Percentiles rank a stretch among this genome's conserved stretches.
These are phyloP conservation scores for Solanum piurae DNA, from an alignment of 257 asterid genomes.

Conservation along the genomic window DNA sequence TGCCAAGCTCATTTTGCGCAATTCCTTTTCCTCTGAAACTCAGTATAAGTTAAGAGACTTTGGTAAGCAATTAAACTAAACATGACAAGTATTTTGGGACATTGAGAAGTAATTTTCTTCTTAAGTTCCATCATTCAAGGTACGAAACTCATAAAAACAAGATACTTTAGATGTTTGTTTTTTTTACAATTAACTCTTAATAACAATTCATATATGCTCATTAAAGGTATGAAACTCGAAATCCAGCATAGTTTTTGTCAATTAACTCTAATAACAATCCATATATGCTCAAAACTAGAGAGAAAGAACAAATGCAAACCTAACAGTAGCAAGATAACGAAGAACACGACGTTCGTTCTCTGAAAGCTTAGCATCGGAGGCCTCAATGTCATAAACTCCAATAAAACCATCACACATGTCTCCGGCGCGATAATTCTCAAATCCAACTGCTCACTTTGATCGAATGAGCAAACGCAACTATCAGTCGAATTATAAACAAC, in stretches of 20 bases:
- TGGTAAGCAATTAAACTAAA: neutral
- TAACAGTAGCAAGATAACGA: conserved; percentile 63
- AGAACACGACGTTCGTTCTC: conserved; percentile 45
- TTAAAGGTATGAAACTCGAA: neutral
- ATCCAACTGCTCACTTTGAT: conserved; percentile 43
- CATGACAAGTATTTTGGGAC: neutral
- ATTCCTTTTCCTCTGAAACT: conserved; percentile 61
- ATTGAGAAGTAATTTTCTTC: neutral
- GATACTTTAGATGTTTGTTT: neutral
- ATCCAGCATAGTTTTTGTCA: neutral
- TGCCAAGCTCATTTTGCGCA: conserved; percentile 72
- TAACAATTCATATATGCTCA: neutral
- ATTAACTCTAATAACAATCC: neutral
- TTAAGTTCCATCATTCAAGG: no score
- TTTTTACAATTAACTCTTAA: neutral
- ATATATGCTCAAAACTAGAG: neutral
- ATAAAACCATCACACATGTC: conserved; percentile 56
- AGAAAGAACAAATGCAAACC: conserved; percentile 18
- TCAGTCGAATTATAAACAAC: conserved; percentile 14
- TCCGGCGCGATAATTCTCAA: conserved; percentile 63
- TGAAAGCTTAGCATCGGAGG: conserved; percentile 32
- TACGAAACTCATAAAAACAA: neutral
- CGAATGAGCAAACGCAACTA: conserved; percentile 22
- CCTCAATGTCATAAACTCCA: conserved; percentile 56
- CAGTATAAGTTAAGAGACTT: neutral